Evolutionary conservation across 2,329 filamentous ascomycete genomes (phyloP).

Genomic region (Alternaria incomplexa): DNA sequence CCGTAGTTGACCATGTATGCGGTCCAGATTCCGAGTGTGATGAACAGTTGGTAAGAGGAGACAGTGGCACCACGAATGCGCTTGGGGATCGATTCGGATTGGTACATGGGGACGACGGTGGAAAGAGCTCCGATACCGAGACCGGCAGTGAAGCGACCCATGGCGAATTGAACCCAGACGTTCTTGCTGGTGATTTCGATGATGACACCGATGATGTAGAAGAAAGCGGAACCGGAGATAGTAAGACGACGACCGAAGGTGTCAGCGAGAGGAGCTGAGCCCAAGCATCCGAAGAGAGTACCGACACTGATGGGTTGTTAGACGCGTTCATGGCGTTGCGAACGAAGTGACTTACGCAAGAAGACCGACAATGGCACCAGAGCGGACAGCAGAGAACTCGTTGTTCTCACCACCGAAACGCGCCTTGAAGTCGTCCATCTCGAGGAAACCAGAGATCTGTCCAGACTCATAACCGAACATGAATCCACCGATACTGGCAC

Average conservation of each 20-base stretch:
- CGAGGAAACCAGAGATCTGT: conserved; percentile 37
- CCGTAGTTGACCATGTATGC: conserved; percentile 64
- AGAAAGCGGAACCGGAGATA: conserved; percentile 67
- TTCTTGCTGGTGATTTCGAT: conserved; percentile 67
- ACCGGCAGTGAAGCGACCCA: conserved; percentile 68
- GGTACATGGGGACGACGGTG: conserved; percentile 66
- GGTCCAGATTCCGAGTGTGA: conserved; percentile 70
- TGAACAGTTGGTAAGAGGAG: conserved; percentile 69
- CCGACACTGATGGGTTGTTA: conserved; percentile 56
- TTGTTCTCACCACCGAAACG: conserved; percentile 43
- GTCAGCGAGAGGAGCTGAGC: conserved; percentile 65
- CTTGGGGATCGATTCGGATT: conserved; percentile 69
- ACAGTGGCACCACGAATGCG: conserved; percentile 69
- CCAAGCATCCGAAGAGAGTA: conserved; percentile 74
- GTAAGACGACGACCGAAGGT: conserved; percentile 65
- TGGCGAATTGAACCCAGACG: conserved; percentile 69
- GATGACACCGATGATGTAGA: conserved; percentile 68
- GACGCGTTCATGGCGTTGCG: not conserved
- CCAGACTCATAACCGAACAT: conserved; percentile 38
- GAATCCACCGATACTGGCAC: conserved; percentile 45
- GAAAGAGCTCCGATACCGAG: conserved; percentile 69
- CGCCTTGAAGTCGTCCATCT: conserved; percentile 42
- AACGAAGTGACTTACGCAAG: conserved; percentile 31
- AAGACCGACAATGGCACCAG: conserved; percentile 46
- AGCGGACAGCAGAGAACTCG: conserved; percentile 40